These are phyloP conservation scores for Hypoxylon perforatum DNA, from an alignment of 495 filamentous ascomycete genomes.

Conservation along the genomic window DNA sequence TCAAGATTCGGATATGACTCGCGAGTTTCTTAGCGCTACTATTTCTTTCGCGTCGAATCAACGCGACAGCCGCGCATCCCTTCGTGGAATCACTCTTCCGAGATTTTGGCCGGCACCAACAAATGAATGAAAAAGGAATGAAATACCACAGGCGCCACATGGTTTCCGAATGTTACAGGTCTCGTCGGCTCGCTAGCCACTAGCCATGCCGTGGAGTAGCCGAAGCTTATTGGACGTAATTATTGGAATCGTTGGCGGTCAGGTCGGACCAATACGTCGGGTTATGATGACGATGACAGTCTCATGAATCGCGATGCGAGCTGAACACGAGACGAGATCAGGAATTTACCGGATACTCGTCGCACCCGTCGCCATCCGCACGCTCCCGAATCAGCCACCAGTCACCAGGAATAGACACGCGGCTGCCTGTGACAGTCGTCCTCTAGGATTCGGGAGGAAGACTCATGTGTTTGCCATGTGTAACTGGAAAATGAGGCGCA, in stretches of 20 bases:
- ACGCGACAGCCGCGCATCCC: slow-evolving; percentile 25
- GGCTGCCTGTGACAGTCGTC: slow-evolving; percentile 28
- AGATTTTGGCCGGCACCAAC: slow-evolving; percentile 26
- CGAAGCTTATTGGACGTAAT: slow-evolving; percentile 32
- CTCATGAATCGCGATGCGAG: slow-evolving; percentile 10
- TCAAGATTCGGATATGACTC: slow-evolving; percentile 35
- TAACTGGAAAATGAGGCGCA: slow-evolving; percentile 29
- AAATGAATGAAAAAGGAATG: slow-evolving; percentile 28
- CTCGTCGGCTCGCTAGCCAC: slow-evolving; percentile 23
- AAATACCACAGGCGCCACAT: slow-evolving; percentile 5
- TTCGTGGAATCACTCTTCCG: slow-evolving; percentile 27
- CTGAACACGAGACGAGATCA: slow-evolving; percentile 23
- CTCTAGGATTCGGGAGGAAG: slow-evolving; percentile 22
- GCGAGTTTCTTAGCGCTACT: slow-evolving; percentile 9
- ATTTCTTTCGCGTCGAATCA: slow-evolving; percentile 26
- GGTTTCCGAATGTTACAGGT: slow-evolving; percentile 10
- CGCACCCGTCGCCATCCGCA: slow-evolving; percentile 21
- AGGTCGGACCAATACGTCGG: slow-evolving; percentile 17
- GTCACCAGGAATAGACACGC: slow-evolving; percentile 29
- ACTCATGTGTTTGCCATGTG: slow-evolving; percentile 37
- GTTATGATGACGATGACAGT: slow-evolving; percentile 15
- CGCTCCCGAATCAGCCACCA: slow-evolving; percentile 31
- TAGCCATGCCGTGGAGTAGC: slow-evolving; percentile 31
- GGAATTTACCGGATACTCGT: slow-evolving; percentile 32
- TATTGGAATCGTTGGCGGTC: slow-evolving; percentile 22